A percentile compares a stretch with the other conserved stretches of the same genome.
These are phyloP conservation scores for Trichoderma gracile DNA, from an alignment of 2,329 filamentous ascomycete genomes.

Conservation along the genomic window DNA sequence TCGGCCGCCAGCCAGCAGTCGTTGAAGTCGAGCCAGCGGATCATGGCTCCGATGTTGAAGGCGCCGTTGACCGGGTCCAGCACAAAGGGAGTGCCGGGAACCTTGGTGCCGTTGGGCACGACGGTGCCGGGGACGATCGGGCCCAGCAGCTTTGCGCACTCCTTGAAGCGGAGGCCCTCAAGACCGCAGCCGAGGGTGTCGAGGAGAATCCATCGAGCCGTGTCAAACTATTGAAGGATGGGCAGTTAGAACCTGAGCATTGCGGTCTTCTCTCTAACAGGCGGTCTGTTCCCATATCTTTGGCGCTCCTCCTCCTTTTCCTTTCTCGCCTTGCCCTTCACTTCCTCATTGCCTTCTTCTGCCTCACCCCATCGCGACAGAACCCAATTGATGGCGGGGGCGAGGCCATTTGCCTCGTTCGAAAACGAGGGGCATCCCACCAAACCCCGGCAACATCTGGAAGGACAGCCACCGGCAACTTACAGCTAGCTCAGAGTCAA, in stretches of 20 bases:
- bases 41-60: constrained; percentile 99
- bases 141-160: constrained; percentile 92
- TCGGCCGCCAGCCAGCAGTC: constrained; percentile 99
- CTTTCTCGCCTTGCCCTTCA: background rate
- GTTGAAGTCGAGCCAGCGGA: constrained; percentile 99
- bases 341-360: background rate
- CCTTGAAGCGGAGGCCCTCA: constrained; percentile 91
- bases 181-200: constrained; percentile 97
- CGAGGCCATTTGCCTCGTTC: background rate
- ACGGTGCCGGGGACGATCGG: constrained; percentile 86
- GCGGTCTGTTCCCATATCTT: too few species aligned
- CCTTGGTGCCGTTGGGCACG: constrained; percentile 88
- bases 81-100: constrained; percentile 89
- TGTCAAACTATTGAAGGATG: constrained; percentile 70
- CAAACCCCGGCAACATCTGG: background rate
- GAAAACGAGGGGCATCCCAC: constrained; percentile 16
- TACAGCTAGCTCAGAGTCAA: constrained; percentile 91
- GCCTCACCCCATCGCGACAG: background rate
- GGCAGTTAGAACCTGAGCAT: background rate
- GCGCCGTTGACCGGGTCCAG: constrained; percentile 93
- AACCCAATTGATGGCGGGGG: constrained; percentile 8
- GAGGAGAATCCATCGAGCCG: constrained; percentile 92
- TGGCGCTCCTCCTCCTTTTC: background rate
- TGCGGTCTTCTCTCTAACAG: too few species aligned
- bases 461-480: constrained; percentile 41